Percentiles rank a stretch among this genome's conserved stretches.
These are phyloP conservation scores for Sequoiadendron giganteum DNA, from an alignment of 75 land plant genomes.

Conservation along the genomic window DNA sequence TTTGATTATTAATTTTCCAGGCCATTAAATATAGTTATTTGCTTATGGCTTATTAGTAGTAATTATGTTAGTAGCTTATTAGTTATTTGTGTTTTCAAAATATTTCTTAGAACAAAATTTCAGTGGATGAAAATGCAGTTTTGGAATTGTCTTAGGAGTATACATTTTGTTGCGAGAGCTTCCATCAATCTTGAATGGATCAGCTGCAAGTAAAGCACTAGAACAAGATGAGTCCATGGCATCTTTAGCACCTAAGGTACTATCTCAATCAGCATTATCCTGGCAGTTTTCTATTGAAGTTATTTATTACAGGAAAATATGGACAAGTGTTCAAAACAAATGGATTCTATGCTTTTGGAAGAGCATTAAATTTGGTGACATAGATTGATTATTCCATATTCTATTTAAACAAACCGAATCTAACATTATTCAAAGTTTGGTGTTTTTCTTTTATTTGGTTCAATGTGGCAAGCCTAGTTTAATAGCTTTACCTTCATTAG, in stretches of 20 bases:
- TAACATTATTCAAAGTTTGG: too few species aligned
- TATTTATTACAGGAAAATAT: neutral
- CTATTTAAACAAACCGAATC: too few species aligned
- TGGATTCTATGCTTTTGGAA: neutral
- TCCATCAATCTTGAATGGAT: slow-evolving; percentile 84
- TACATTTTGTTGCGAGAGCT: slow-evolving; percentile 67
- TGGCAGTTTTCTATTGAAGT: neutral
- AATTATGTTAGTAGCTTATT: neutral
- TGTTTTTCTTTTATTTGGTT: neutral
- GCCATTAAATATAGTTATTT: neutral
- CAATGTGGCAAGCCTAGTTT: neutral
- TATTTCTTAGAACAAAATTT: neutral
- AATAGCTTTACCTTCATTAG: neutral
- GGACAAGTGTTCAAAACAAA: neutral
- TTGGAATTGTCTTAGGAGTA: slow-evolving; percentile 45
- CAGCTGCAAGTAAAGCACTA: slow-evolving; percentile 64
- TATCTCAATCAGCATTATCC: neutral
- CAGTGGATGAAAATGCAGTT: neutral
- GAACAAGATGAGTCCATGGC: slow-evolving; percentile 81
- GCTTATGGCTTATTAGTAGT: neutral
- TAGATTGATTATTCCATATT: neutral
- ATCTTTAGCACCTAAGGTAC: slow-evolving; percentile 76
- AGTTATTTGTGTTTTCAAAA: neutral
- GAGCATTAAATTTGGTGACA: neutral
- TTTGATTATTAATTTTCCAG: neutral